These are phyloP conservation scores for Phytophthora boehmeriae DNA, from an alignment of 352 stramenopile species.

Conservation along the genomic window DNA sequence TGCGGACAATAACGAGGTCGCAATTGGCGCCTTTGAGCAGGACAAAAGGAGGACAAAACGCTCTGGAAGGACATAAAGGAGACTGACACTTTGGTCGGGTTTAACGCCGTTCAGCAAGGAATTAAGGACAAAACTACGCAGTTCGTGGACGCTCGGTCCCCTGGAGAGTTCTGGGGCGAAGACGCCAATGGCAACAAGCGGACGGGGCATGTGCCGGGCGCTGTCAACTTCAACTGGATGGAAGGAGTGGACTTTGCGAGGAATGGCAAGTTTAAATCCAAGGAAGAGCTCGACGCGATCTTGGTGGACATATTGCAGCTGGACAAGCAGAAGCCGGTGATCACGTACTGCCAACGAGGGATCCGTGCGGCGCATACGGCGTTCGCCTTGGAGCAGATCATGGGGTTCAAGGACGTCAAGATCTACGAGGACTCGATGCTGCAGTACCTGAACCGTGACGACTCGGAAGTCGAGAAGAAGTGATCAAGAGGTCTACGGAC, in stretches of 20 bases:
- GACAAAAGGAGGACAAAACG: background rate
- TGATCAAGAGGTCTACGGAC: conserved; percentile 1
- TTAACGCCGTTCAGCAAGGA: conserved; percentile 35
- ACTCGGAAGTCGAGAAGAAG: conserved; percentile 54
- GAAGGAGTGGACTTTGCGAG: conserved; percentile 52
- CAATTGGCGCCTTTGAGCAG: conserved; percentile 29
- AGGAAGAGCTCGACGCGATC: conserved; percentile 53
- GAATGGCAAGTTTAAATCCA: conserved; percentile 68
- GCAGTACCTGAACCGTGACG: conserved; percentile 77
- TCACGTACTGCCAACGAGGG: conserved; percentile 78
- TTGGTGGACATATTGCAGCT: conserved; percentile 46
- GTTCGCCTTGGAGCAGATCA: conserved; percentile 72
- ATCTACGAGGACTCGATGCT: conserved; percentile 82
- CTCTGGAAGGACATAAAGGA: conserved; percentile 22
- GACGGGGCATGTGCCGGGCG: conserved; percentile 65
- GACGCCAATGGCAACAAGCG: conserved; percentile 37
- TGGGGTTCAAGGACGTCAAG: conserved; percentile 39
- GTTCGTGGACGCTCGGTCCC: conserved; percentile 42
- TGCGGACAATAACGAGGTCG: conserved; percentile 47
- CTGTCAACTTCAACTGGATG: conserved; percentile 78
- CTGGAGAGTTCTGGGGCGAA: conserved; percentile 35
- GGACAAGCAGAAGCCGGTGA: conserved; percentile 53
- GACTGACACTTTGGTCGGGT: conserved; percentile 32
- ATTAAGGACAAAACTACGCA: conserved; percentile 32
- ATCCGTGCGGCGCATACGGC: conserved; percentile 74